Evolutionary conservation across 257 asterid genomes (phyloP).

Genomic region (Paraleonurus japonicus): DNA sequence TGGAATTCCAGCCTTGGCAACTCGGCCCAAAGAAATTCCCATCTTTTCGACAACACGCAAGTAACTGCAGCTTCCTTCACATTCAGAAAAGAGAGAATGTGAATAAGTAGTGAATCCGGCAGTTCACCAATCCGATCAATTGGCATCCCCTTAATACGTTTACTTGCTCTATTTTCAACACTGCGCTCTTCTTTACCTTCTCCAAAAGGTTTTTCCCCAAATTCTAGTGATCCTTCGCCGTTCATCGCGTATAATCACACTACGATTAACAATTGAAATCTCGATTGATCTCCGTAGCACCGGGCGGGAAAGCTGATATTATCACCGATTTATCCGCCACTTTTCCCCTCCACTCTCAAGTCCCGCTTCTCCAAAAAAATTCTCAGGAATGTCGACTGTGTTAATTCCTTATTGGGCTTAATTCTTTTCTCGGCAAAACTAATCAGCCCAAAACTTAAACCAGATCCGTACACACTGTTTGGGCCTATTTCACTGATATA

Average conservation of each 20-base stretch:
- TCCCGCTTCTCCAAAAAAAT: neutral
- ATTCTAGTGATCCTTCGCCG: neutral
- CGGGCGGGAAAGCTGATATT: neutral
- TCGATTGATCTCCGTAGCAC: neutral
- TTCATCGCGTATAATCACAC: neutral
- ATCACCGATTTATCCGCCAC: neutral
- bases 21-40: constrained; percentile 19
- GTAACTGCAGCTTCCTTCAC: constrained; percentile 10
- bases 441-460: too few relatives aligned
- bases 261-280: neutral
- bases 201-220: neutral
- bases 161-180: neutral
- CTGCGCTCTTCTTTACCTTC: neutral
- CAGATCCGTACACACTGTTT: too few relatives aligned
- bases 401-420: neutral
- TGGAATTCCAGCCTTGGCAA: neutral
- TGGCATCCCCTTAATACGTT: neutral
- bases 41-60: constrained; percentile 14
- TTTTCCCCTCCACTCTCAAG: neutral
- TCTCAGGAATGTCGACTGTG: neutral
- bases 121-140: constrained; percentile 15
- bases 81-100: neutral
- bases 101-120: constrained; percentile 17
- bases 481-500: too few relatives aligned
- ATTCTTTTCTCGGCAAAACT: neutral